Conservation (phyloP, 805 yeast species). For the Maudiozyma pseudohumilis region DNA sequence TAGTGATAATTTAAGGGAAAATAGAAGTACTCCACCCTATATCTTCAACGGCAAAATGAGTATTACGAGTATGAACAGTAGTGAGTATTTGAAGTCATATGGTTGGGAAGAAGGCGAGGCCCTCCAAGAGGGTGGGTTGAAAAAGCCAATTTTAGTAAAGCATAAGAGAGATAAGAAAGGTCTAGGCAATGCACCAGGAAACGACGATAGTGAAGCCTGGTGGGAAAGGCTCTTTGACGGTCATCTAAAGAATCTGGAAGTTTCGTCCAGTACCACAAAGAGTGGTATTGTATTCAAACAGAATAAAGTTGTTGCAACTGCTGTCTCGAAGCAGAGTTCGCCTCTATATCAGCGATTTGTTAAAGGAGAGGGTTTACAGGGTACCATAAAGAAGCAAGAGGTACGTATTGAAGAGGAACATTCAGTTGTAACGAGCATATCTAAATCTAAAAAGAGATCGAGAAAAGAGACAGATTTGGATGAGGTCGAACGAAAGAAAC, state of each 20-base stretch:
- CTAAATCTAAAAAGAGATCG: constrained; percentile 5
- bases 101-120: constrained; percentile 96
- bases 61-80: constrained; percentile 53
- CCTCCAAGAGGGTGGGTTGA: constrained; percentile 64
- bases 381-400: constrained; percentile 45
- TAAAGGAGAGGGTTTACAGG: constrained; percentile 73
- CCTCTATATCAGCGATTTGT: constrained; percentile 84
- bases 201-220: constrained; percentile 80
- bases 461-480: constrained; percentile 12
- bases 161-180: constrained; percentile 90
- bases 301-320: constrained; percentile 38
- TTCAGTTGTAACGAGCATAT: constrained; percentile 4
- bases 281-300: constrained; percentile 44
- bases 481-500: too few relatives aligned
- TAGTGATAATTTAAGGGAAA: not conserved
- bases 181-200: constrained; percentile 59
- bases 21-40: not conserved
- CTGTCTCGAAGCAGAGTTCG: constrained; percentile 43
- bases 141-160: constrained; percentile 77
- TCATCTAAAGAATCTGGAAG: constrained; percentile 70
- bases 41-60: not conserved
- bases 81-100: constrained; percentile 56
- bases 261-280: constrained; percentile 27
- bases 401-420: constrained; percentile 5
- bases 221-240: constrained; percentile 97